phyloP scores from a whole-genome alignment of 2,329 filamentous ascomycete species.

The Xylaria sp. region DNA sequence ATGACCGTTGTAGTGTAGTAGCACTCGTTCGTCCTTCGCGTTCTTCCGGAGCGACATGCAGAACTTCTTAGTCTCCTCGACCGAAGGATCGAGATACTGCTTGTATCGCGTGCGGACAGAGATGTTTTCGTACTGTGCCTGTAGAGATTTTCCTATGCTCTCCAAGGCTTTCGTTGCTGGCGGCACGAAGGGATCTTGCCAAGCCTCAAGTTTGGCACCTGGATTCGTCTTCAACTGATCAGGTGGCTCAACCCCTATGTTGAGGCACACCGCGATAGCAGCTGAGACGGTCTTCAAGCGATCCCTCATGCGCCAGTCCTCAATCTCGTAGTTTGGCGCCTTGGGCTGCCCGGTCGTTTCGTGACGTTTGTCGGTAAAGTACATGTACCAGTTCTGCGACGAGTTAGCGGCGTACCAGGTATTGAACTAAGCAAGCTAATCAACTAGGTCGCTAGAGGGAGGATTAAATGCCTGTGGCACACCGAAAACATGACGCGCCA shows the following conservation, averaged over 20 bases:
- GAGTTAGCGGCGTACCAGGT: constrained; percentile 34
- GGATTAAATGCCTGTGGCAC: neutral
- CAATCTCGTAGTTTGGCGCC: constrained; percentile 71
- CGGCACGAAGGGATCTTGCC: constrained; percentile 89
- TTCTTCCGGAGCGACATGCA: constrained; percentile 89
- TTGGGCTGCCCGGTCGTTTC: constrained; percentile 92
- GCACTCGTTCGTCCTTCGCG: constrained; percentile 92
- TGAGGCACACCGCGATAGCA: constrained; percentile 91
- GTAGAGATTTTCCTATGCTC: constrained; percentile 94
- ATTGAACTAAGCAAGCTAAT: neutral
- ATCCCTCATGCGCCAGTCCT: constrained; percentile 98
- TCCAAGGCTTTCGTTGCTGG: constrained; percentile 88
- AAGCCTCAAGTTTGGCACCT: constrained; percentile 93
- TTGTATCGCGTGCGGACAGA: constrained; percentile 97
- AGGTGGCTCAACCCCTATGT: constrained; percentile 96
- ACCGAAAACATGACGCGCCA: neutral
- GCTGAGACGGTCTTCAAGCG: constrained; percentile 96
- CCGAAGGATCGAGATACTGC: constrained; percentile 93
- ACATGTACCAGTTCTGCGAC: constrained; percentile 96
- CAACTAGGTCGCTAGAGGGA: neutral
- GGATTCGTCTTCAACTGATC: constrained; percentile 97
- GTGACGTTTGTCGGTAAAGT: constrained; percentile 97
- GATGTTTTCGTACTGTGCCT: constrained; percentile 94
- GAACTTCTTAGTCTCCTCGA: constrained; percentile 97
- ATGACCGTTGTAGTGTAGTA: constrained; percentile 99